Percentiles rank a stretch among this genome's conserved stretches.
Conservation (phyloP, 1,284 basidiomycete species). For the Porogramme epimiltina region DNA sequence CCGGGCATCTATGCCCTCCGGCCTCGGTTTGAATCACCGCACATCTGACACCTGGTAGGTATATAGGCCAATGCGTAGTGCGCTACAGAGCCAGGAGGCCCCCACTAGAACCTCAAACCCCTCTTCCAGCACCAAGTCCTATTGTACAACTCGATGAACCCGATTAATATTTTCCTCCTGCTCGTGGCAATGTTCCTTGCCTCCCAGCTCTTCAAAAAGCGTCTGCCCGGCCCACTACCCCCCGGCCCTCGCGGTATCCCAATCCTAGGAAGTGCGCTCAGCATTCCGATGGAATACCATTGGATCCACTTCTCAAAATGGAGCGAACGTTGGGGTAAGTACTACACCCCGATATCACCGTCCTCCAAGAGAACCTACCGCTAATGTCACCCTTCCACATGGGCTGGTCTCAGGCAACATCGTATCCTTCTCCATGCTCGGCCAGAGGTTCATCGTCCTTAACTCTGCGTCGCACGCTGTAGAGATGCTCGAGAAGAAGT, state of each 20-base stretch:
- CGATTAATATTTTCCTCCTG: slow-evolving; percentile 1
- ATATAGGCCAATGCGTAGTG: too few species aligned
- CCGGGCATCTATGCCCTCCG: too few species aligned
- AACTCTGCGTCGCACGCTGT: slow-evolving; percentile 54
- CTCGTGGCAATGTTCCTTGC: slow-evolving; percentile 7
- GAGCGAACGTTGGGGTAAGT: slow-evolving; percentile 40
- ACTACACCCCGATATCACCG: too few species aligned
- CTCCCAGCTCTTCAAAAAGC: slow-evolving; percentile 28
- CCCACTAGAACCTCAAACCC: too few species aligned
- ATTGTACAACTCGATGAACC: too few species aligned
- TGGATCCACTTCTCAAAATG: slow-evolving; percentile 59
- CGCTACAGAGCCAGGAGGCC: too few species aligned
- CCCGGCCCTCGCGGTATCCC: slow-evolving; percentile 24
- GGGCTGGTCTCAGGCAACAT: too few species aligned
- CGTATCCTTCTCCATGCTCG: slow-evolving; percentile 57
- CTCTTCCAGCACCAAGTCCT: too few species aligned
- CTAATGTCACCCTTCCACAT: too few species aligned
- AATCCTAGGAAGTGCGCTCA: slow-evolving; percentile 24
- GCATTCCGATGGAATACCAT: slow-evolving; percentile 30
- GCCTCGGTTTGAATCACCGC: too few species aligned
- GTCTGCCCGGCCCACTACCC: slow-evolving; percentile 9
- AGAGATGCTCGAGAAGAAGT: slow-evolving; percentile 70
- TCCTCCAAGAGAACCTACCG: too few species aligned
- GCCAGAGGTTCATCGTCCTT: slow-evolving; percentile 59
- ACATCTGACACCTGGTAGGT: too few species aligned